phyloP scores from a whole-genome alignment of 2,329 filamentous ascomycete genomes.

The Alternaria dauci region DNA sequence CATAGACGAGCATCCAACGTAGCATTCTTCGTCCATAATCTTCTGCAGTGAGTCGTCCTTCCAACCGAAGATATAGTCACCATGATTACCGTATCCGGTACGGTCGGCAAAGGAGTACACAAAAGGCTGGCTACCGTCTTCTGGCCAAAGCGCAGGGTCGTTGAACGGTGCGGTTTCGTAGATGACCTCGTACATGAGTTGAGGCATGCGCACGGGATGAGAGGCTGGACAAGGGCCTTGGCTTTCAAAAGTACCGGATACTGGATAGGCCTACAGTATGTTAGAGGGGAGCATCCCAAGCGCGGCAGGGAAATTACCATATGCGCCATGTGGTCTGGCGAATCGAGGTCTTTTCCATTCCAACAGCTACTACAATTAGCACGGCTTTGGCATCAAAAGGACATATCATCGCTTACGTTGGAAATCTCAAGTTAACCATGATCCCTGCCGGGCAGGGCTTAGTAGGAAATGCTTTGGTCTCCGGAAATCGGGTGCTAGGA shows the following conservation, averaged over 20 bases:
- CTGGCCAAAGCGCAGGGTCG: conserved; percentile 30
- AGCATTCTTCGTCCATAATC: conserved; percentile 47
- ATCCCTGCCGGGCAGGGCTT: conserved; percentile 54
- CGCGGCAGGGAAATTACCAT: conserved; percentile 18
- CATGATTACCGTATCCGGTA: conserved; percentile 60
- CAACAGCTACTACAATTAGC: conserved; percentile 54
- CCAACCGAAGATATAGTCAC: conserved; percentile 64
- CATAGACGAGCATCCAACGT: conserved; percentile 53
- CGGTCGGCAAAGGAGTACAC: conserved; percentile 48
- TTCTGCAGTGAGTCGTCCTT: conserved; percentile 59
- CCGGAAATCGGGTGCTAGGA: conserved; percentile 51
- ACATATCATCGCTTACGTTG: conserved; percentile 26
- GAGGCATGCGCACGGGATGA: conserved; percentile 53
- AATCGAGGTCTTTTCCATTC: conserved; percentile 37
- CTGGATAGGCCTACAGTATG: conserved; percentile 22
- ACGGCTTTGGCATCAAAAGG: not conserved
- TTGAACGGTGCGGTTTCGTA: conserved; percentile 50
- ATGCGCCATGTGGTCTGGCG: conserved; percentile 36
- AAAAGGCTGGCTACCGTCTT: conserved; percentile 44
- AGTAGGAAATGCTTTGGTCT: conserved; percentile 53
- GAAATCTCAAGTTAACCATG: conserved; percentile 56
- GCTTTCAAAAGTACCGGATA: conserved; percentile 35
- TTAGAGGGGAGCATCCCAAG: not conserved
- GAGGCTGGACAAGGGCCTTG: conserved; percentile 60
- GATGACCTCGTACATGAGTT: conserved; percentile 41